phyloP scores from a whole-genome alignment of 2,329 filamentous ascomycete genomes.

The Trematosphaeria pertusa region DNA sequence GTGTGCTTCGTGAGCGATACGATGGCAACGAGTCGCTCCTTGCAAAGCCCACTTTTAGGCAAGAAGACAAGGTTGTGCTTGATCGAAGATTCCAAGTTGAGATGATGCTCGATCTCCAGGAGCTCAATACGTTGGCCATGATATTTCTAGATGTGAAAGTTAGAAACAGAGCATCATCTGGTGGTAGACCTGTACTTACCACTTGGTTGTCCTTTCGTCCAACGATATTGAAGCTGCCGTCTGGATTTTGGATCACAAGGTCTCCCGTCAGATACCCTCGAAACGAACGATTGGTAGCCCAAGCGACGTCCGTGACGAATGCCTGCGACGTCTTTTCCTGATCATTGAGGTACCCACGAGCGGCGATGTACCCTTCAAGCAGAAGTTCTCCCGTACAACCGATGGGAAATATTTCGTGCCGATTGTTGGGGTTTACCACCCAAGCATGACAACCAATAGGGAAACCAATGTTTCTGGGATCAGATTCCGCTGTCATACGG shows the following conservation, averaged over 20 bases:
- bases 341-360: conserved; percentile 33
- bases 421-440: conserved; percentile 46
- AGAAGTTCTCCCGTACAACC: conserved; percentile 58
- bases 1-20: conserved; percentile 44
- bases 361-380: conserved; percentile 60
- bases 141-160: conserved; percentile 34
- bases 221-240: conserved; percentile 28
- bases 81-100: conserved; percentile 22
- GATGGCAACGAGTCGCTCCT: conserved; percentile 51
- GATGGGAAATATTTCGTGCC: conserved; percentile 29
- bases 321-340: conserved; percentile 27
- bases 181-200: conserved; percentile 14
- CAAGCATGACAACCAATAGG: conserved; percentile 35
- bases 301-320: conserved; percentile 28
- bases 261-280: conserved; percentile 33
- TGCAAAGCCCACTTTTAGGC: conserved; percentile 46
- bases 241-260: conserved; percentile 27
- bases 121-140: conserved; percentile 39
- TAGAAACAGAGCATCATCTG: background rate
- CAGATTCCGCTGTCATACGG: conserved; percentile 12
- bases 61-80: conserved; percentile 45
- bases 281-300: conserved; percentile 17
- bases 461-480: conserved; percentile 32
- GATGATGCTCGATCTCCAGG: conserved; percentile 33
- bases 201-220: conserved; percentile 37